Conservation (phyloP, 164 flowering plant genomes). For the Piper longum region DNA sequence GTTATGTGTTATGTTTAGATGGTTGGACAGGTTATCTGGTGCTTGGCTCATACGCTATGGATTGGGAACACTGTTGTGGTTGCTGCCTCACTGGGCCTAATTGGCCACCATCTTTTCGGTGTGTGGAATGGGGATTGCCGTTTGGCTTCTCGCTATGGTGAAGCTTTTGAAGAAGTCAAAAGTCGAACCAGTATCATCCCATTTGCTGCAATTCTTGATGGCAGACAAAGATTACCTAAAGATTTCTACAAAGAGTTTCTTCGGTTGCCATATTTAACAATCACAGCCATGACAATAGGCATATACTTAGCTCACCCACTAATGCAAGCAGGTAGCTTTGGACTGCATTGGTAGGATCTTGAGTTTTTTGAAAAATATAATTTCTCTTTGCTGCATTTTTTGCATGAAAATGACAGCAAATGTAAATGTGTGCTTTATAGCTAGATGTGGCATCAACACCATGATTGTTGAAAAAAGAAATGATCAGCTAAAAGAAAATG, state of each 20-base stretch:
- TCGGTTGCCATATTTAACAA: constrained; percentile 57
- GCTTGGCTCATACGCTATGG: constrained; percentile 90
- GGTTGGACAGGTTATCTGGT: constrained; percentile 98
- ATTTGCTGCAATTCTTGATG: constrained; percentile 88
- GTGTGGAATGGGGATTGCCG: constrained; percentile 97
- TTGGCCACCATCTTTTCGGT: constrained; percentile 89
- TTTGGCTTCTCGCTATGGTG: constrained; percentile 55
- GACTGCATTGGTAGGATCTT: constrained; percentile 67
- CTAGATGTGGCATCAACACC: neutral
- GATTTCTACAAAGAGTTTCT: constrained; percentile 77
- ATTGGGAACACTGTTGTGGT: constrained; percentile 81
- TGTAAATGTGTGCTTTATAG: neutral
- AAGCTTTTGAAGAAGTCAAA: constrained; percentile 67
- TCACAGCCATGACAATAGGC: constrained; percentile 62
- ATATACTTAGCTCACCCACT: constrained; percentile 81
- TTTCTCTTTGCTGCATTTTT: neutral
- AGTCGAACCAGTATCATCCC: constrained; percentile 75
- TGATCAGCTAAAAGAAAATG: too few relatives aligned
- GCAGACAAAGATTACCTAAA: constrained; percentile 78
- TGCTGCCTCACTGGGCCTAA: constrained; percentile 86
- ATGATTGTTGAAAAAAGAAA: neutral
- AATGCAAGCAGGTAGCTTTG: constrained; percentile 72
- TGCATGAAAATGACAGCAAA: neutral
- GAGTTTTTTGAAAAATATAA: neutral
- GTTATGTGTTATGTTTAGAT: constrained; percentile 24